phyloP scores from a whole-genome alignment of 352 stramenopile species.

The Globisporangium alternatum region DNA sequence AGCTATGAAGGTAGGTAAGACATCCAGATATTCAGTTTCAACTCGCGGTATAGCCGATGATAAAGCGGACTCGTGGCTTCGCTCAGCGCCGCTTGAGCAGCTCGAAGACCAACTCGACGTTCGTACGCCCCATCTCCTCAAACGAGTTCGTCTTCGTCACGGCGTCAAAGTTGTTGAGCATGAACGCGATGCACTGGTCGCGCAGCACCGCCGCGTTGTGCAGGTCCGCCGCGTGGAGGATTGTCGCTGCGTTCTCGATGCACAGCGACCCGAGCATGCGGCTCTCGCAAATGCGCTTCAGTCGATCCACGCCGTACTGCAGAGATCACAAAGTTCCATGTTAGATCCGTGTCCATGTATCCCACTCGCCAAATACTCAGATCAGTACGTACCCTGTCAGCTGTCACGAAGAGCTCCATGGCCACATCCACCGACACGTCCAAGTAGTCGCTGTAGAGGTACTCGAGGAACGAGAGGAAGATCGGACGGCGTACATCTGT shows the following conservation, averaged over 20 bases:
- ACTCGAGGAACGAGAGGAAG: constrained; percentile 94
- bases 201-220: constrained; percentile 93
- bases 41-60: neutral
- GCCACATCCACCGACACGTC: constrained; percentile 90
- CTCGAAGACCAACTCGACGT: constrained; percentile 98
- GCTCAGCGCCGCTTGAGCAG: constrained; percentile 86
- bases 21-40: constrained; percentile 1
- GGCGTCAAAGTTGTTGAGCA: constrained; percentile 96
- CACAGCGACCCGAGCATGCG: constrained; percentile 95
- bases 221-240: constrained; percentile 96
- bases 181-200: constrained; percentile 95
- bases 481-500: constrained; percentile 89
- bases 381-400: constrained; percentile 60
- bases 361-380: neutral
- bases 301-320: constrained; percentile 80
- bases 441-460: constrained; percentile 95
- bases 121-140: constrained; percentile 97
- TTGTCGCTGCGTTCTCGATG: constrained; percentile 94
- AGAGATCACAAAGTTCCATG: neutral
- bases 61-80: neutral
- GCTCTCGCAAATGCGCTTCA: constrained; percentile 94
- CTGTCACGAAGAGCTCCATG: constrained; percentile 93
- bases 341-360: neutral
- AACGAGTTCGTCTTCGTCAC: constrained; percentile 96
- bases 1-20: neutral